Evolutionary conservation across 2,329 filamentous ascomycete genomes (phyloP).

Genomic region (Helotiales sp.): DNA sequence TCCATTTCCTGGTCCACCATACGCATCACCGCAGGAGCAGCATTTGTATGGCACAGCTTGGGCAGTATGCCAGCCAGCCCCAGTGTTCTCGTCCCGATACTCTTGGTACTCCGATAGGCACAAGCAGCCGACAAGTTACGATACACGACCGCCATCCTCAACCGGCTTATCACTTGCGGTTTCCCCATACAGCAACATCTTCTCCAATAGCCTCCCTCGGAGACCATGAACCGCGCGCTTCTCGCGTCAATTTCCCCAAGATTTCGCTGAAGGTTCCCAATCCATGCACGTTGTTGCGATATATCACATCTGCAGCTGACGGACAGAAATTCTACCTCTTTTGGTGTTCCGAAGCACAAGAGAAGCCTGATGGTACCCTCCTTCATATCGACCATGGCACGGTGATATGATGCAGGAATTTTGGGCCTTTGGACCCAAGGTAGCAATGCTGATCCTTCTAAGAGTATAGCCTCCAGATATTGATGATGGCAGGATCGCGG

Average conservation of each 20-base stretch:
- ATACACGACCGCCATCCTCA: not conserved
- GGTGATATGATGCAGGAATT: not conserved
- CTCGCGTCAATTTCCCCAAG: slow-evolving; percentile 21
- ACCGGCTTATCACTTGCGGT: slow-evolving; percentile 9
- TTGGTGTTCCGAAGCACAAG: not conserved
- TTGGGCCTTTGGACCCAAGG: slow-evolving; percentile 2
- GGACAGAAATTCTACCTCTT: not conserved
- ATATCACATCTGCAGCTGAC: slow-evolving; percentile 19
- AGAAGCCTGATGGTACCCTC: not conserved
- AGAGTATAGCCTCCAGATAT: not conserved
- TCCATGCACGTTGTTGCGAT: slow-evolving; percentile 17
- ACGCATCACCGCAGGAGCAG: not conserved
- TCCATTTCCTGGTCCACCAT: not conserved
- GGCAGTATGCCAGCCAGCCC: not conserved
- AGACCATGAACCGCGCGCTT: slow-evolving; percentile 17
- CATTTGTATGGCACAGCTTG: not conserved
- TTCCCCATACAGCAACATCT: slow-evolving; percentile 2
- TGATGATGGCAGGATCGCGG: not conserved
- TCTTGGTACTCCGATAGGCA: not conserved
- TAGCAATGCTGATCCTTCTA: not conserved
- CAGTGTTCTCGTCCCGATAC: too few species aligned
- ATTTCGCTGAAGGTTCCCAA: slow-evolving; percentile 11
- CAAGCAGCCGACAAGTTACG: not conserved
- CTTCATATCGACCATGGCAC: slow-evolving; percentile 1
- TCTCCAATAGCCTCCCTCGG: slow-evolving; percentile 6